phyloP scores from a whole-genome alignment of 1,139 yeast genomes.

The Hansenula sp. region DNA sequence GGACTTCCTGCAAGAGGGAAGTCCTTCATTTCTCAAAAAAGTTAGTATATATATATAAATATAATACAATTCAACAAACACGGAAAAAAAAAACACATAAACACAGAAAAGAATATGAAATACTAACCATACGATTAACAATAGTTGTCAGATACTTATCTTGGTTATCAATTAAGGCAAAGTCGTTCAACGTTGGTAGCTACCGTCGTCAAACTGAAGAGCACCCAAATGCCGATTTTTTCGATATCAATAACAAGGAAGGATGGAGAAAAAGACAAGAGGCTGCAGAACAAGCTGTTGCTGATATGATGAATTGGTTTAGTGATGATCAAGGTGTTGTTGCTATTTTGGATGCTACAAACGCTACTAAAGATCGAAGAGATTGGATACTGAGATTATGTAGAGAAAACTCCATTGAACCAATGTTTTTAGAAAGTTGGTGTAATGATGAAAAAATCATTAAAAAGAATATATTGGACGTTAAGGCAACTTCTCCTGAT shows the following conservation, averaged over 20 bases:
- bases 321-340: conserved; percentile 77
- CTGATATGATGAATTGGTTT: conserved; percentile 91
- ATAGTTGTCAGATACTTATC: conserved; percentile 77
- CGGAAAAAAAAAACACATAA: no score
- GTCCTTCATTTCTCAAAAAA: conserved; percentile 62
- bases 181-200: conserved; percentile 85
- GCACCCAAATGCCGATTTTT: conserved; percentile 72
- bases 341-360: conserved; percentile 89
- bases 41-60: conserved; percentile 7
- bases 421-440: conserved; percentile 89
- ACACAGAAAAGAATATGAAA: no score
- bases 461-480: conserved; percentile 76
- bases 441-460: conserved; percentile 82
- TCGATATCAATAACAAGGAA: conserved; percentile 61
- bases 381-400: conserved; percentile 61
- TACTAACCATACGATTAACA: no score
- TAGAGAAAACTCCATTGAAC: conserved; percentile 67
- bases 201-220: conserved; percentile 65
- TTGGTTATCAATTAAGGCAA: conserved; percentile 87
- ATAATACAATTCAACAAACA: no score
- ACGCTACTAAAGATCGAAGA: conserved; percentile 71
- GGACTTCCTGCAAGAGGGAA: conserved; percentile 71
- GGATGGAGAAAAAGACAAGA: conserved; percentile 60
- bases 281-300: conserved; percentile 69
- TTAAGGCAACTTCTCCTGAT: conserved; percentile 85